These are phyloP conservation scores for Fusarium azukiicola DNA, from an alignment of 2,329 filamentous ascomycete species.

Conservation along the genomic window DNA sequence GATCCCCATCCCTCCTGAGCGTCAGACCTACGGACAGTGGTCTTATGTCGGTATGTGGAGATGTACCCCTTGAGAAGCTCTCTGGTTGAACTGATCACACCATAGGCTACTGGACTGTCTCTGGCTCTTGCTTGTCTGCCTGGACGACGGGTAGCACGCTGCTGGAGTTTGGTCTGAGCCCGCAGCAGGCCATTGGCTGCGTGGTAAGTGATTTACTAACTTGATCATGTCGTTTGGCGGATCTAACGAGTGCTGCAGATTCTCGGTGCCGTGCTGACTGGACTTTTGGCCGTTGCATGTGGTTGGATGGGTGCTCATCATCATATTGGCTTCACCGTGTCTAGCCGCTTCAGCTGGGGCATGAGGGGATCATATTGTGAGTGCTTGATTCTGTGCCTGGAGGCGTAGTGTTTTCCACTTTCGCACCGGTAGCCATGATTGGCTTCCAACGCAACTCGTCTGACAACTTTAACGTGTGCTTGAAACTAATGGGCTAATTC, in stretches of 20 bases:
- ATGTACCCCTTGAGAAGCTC: not conserved
- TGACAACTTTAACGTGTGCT: not conserved
- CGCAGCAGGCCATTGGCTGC: slow-evolving; percentile 52
- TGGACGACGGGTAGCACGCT: slow-evolving; percentile 53
- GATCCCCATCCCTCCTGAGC: slow-evolving; percentile 55
- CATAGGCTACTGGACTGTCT: slow-evolving; percentile 51
- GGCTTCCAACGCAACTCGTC: not conserved
- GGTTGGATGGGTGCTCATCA: slow-evolving; percentile 52
- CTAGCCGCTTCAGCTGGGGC: slow-evolving; percentile 69
- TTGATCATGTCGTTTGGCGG: not conserved
- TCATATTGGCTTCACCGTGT: slow-evolving; percentile 54
- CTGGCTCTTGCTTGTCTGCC: slow-evolving; percentile 51
- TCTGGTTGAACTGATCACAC: not conserved
- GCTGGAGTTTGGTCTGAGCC: slow-evolving; percentile 53
- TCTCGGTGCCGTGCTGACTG: slow-evolving; percentile 46
- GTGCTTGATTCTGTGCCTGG: not conserved
- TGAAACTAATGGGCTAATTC: slow-evolving; percentile 2
- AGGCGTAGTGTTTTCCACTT: not conserved
- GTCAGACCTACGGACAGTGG: slow-evolving; percentile 52
- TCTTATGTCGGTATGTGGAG: slow-evolving; percentile 51
- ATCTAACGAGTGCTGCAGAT: slow-evolving; percentile 24
- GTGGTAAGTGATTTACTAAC: slow-evolving; percentile 37
- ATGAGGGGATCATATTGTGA: slow-evolving; percentile 67
- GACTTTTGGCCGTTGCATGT: slow-evolving; percentile 44
- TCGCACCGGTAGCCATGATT: not conserved